Conservation (phyloP, 768 basidiomycete genomes). For the Tulasnella sp. region DNA sequence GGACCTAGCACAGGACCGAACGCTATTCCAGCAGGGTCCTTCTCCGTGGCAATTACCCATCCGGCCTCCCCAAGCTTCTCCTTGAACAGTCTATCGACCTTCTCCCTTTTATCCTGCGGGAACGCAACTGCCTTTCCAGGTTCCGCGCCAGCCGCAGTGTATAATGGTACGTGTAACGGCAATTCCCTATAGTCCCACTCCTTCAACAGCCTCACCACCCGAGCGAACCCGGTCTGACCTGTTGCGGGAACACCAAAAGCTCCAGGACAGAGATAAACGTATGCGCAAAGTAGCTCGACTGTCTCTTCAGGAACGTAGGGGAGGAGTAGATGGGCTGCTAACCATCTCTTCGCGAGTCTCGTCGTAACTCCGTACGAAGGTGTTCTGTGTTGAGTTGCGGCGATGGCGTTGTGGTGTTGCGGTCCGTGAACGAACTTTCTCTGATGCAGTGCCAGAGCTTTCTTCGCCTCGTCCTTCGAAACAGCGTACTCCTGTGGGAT, state of each 20-base stretch:
- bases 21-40: slow-evolving; percentile 61
- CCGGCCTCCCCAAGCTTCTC: slow-evolving; percentile 34
- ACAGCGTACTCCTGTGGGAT: slow-evolving; percentile 43
- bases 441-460: slow-evolving; percentile 52
- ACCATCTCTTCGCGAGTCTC: slow-evolving; percentile 86
- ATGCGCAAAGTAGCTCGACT: slow-evolving; percentile 77
- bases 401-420: slow-evolving; percentile 75
- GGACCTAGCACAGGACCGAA: slow-evolving; percentile 64
- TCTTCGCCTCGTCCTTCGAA: slow-evolving; percentile 39
- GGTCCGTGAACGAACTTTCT: slow-evolving; percentile 74
- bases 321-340: slow-evolving; percentile 79
- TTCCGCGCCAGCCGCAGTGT: slow-evolving; percentile 33
- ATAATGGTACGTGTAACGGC: slow-evolving; percentile 63
- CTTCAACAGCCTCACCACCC: slow-evolving; percentile 61
- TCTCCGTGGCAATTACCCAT: slow-evolving; percentile 74
- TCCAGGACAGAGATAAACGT: slow-evolving; percentile 59
- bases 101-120: slow-evolving; percentile 26
- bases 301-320: slow-evolving; percentile 67
- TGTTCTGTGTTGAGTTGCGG: slow-evolving; percentile 69
- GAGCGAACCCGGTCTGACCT: slow-evolving; percentile 49
- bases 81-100: slow-evolving; percentile 29
- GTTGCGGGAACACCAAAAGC: slow-evolving; percentile 24
- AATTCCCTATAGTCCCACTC: slow-evolving; percentile 66
- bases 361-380: slow-evolving; percentile 77
- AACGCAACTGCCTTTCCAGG: slow-evolving; percentile 30